A percentile compares a stretch with the other conserved stretches of the same genome.
phyloP scores from a whole-genome alignment of 306 rosid genomes.

The Trifolium pratense region DNA sequence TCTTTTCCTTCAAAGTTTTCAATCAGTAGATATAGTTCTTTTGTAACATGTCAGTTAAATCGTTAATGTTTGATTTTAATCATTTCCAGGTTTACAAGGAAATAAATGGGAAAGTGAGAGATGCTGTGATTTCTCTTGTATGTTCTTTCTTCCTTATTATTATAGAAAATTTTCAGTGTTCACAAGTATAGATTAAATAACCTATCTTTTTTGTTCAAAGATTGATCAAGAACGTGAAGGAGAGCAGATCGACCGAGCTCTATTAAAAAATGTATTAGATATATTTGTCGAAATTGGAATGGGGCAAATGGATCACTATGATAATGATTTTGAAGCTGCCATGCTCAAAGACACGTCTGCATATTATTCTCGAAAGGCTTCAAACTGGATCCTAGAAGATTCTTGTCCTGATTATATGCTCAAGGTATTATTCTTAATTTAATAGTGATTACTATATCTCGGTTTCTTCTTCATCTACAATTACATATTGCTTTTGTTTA shows the following conservation, averaged over 20 bases:
- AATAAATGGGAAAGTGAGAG: conserved; percentile 76
- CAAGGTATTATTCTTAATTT: conserved; percentile 52
- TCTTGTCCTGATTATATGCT: conserved; percentile 91
- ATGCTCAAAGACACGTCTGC: conserved; percentile 79
- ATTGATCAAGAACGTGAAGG: conserved; percentile 96
- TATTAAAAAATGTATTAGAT: conserved; percentile 80
- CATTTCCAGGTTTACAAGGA: conserved; percentile 75
- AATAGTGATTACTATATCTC: conserved; percentile 12
- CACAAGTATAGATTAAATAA: conserved; percentile 30
- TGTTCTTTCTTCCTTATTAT: conserved; percentile 10
- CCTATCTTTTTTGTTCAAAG: conserved; percentile 47
- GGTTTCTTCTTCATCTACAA: conserved; percentile 31
- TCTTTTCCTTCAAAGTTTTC: neutral
- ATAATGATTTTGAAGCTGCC: conserved; percentile 73
- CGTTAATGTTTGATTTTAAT: conserved; percentile 1
- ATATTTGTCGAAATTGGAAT: conserved; percentile 94
- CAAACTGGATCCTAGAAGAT: conserved; percentile 82
- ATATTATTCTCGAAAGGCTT: conserved; percentile 87
- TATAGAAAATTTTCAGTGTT: conserved; percentile 3
- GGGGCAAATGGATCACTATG: conserved; percentile 90
- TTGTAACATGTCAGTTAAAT: neutral
- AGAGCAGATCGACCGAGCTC: conserved; percentile 88
- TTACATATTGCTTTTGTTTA: conserved; percentile 19
- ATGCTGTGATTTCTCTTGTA: conserved; percentile 86
- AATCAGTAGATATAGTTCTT: neutral